phyloP scores from a whole-genome alignment of 108 stramenopile genomes.

The Fragilaria crotonensis region DNA sequence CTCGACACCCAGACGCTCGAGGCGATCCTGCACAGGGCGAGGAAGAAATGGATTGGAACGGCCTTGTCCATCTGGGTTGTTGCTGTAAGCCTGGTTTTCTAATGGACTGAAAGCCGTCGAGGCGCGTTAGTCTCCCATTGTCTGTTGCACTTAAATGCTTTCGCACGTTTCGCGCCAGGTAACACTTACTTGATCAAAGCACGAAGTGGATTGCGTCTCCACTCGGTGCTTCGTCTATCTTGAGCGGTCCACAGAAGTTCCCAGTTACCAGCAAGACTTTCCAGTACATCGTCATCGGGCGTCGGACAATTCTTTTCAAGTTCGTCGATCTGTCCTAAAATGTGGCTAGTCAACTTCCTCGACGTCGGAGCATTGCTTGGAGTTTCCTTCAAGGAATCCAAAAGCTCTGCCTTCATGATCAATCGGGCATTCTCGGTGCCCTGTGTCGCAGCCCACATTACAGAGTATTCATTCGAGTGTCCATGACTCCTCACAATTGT shows the following conservation, averaged over 20 bases:
- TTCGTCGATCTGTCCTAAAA: conserved; percentile 33
- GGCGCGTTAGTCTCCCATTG: too few relatives aligned
- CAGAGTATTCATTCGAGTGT: too few relatives aligned
- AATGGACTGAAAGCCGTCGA: too few relatives aligned
- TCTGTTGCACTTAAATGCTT: too few relatives aligned
- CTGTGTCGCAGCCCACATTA: too few relatives aligned
- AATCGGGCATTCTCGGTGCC: background rate
- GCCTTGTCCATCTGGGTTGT: conserved; percentile 39
- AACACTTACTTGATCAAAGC: conserved; percentile 53
- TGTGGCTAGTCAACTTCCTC: conserved; percentile 32
- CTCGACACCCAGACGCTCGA: conserved; percentile 56
- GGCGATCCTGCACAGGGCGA: conserved; percentile 46
- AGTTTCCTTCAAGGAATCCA: background rate
- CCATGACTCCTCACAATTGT: too few relatives aligned
- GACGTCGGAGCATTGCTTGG: conserved; percentile 46
- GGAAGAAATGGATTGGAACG: conserved; percentile 64
- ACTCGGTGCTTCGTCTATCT: conserved; percentile 36
- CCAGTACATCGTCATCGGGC: conserved; percentile 40
- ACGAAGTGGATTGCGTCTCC: conserved; percentile 18
- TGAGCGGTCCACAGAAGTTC: conserved; percentile 79
- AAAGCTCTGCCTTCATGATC: background rate
- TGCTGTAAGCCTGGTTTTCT: conserved; percentile 82
- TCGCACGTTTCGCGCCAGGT: too few relatives aligned
- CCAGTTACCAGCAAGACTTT: conserved; percentile 57
- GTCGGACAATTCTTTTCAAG: conserved; percentile 57